Evolutionary conservation across 2,329 filamentous ascomycete genomes (phyloP), one percentile per base, ranked within the genome.

Genomic region (Phyllosticta citrichinensis): DNA sequence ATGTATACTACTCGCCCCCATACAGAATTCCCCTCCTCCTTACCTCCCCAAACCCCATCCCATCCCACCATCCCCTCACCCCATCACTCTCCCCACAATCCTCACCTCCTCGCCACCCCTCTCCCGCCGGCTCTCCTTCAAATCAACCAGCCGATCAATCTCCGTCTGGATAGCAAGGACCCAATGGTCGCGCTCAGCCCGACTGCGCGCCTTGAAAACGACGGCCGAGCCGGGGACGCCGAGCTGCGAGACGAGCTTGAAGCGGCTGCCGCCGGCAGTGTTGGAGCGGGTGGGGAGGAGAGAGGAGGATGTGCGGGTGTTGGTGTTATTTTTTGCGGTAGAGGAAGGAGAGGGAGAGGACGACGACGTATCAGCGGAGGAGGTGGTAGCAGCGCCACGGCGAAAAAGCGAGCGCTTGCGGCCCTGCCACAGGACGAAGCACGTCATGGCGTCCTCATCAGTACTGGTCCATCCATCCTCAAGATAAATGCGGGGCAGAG

Each of bases 161-260:
- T 87, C 85, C 63, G 83, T 83, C 58, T 81, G 81, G 62, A 87
- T 83, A 40, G 79, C 83, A 69, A 87, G 71, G 24, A 88, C 85
- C 85, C 85, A 88, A 65, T 84, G 81, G 71, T 88, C 85, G 63
- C 85, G 79, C 70, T 88, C 85, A 0, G 84, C 80, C 10, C 85
- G 76, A 69, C 81, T 86, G 58, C 85, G 77, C 40, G 85, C 81
- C 67, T 85, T 84, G 68, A 88, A 88, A 12, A 88, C 85, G 56
- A 87, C 80, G 51, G 81, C 84, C 52, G 83, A 75, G 4, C 85
- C 85, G 30, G 81, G 81, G 8, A 79, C 78, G 11, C 85, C 85
- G 27, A 87, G 71, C 63, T 81, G 79, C 27, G 82, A 83, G 1
- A 87, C 85, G 50, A 82, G 73, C 65, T 82, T 83, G 62, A 87